Percentiles rank a stretch among this genome's conserved stretches.
phyloP scores from a whole-genome alignment of 192 early-diverging fungal genomes.

The Coemansia asiatica region DNA sequence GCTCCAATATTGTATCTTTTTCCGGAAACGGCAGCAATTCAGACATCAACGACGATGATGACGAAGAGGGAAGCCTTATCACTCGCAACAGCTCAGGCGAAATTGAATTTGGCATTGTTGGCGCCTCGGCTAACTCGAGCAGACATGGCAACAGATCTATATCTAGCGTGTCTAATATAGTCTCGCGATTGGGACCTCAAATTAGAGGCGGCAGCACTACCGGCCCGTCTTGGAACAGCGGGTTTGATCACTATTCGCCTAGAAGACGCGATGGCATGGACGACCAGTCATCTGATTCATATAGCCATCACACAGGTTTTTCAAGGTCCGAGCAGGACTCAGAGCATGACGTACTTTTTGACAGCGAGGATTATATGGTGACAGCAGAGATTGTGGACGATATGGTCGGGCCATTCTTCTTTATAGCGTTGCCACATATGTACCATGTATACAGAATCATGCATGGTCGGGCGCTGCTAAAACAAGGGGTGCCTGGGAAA shows the following conservation, averaged over 20 bases:
- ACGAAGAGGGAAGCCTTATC: not conserved
- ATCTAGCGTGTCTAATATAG: not conserved
- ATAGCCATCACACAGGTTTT: not conserved
- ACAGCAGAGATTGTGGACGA: conserved; percentile 16
- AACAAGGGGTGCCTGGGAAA: conserved; percentile 1
- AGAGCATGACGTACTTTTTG: not conserved
- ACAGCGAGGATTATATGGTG: conserved; percentile 14
- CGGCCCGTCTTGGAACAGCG: not conserved
- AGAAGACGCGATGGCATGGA: not conserved
- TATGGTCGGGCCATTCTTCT: conserved; percentile 36
- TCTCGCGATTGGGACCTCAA: not conserved
- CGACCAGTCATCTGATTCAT: not conserved
- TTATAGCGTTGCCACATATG: conserved; percentile 10
- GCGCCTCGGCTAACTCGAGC: not conserved
- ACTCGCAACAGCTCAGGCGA: not conserved
- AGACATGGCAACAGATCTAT: not conserved
- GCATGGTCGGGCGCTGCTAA: conserved; percentile 19
- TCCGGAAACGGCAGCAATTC: conserved; percentile 8
- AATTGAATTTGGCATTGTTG: conserved; percentile 5
- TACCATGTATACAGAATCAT: conserved; percentile 20
- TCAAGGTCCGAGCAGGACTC: not conserved
- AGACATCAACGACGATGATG: conserved; percentile 8
- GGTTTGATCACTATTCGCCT: not conserved
- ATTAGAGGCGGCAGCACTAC: not conserved
- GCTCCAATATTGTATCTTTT: conserved; percentile 18